phyloP scores from a whole-genome alignment of 352 stramenopile species.

The Globisporangium cederbergense region DNA sequence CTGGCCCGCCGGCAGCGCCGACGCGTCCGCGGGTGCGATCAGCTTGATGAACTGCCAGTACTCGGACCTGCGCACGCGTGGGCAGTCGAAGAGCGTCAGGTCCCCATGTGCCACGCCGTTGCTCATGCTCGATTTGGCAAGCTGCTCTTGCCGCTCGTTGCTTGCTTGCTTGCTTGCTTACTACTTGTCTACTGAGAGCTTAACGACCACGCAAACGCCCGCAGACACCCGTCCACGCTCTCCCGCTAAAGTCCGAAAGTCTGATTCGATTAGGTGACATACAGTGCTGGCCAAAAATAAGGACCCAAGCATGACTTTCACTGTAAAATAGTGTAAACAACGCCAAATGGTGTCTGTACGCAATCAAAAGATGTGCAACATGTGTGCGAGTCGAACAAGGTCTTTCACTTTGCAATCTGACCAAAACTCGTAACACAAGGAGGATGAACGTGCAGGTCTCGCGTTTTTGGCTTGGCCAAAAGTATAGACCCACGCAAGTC shows the following conservation, averaged over 20 bases:
- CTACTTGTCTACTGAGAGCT: neutral
- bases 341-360: too few species aligned
- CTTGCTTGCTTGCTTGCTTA: neutral
- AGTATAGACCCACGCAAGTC: too few species aligned
- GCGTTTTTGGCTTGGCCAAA: too few species aligned
- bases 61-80: slow-evolving; percentile 45
- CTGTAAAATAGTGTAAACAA: too few species aligned
- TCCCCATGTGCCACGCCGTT: slow-evolving; percentile 44
- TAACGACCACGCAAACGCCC: slow-evolving; percentile 13
- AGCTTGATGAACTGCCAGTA: slow-evolving; percentile 72
- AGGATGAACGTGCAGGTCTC: too few species aligned
- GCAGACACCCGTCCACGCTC: slow-evolving; percentile 10
- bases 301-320: too few species aligned
- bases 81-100: slow-evolving; percentile 55
- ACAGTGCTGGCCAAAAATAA: too few species aligned
- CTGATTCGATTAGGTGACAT: too few species aligned
- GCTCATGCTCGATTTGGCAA: slow-evolving; percentile 31
- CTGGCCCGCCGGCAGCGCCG: slow-evolving; percentile 27
- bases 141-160: neutral
- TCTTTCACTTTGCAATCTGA: too few species aligned
- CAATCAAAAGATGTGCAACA: too few species aligned
- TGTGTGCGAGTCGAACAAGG: too few species aligned
- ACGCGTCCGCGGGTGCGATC: slow-evolving; percentile 27
- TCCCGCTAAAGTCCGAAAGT: neutral
- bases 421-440: too few species aligned